Percentiles rank a stretch among this genome's conserved stretches.
phyloP scores from a whole-genome alignment of 441 rosid species.

The Populus hybrid region DNA sequence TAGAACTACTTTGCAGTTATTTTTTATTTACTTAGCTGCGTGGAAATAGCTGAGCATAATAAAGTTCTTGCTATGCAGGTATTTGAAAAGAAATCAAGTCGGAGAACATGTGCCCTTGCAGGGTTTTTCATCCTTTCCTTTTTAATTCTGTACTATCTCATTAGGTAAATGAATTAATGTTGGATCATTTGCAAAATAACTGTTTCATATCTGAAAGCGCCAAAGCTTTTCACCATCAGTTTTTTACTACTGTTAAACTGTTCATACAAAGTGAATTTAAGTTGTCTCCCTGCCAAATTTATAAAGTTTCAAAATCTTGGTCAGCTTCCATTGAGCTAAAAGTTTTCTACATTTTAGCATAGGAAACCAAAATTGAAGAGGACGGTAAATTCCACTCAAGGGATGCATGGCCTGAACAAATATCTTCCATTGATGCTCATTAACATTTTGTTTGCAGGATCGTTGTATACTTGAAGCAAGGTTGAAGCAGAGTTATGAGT shows the following conservation, averaged over 20 bases:
- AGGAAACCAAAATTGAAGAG: neutral
- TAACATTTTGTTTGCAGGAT: constrained; percentile 29
- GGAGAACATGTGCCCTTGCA: constrained; percentile 59
- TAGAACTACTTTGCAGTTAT: neutral
- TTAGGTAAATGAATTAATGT: constrained; percentile 42
- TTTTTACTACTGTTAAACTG: neutral
- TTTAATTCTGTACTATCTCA: constrained; percentile 51
- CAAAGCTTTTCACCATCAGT: neutral
- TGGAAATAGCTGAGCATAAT: constrained; percentile 9
- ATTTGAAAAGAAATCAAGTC: constrained; percentile 78
- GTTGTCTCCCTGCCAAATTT: neutral
- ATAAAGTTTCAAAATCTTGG: neutral
- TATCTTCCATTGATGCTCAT: neutral
- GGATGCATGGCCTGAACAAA: neutral
- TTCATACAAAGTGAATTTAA: neutral
- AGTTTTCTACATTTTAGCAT: neutral
- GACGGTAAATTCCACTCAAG: neutral
- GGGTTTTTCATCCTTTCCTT: constrained; percentile 54
- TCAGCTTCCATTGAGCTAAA: neutral
- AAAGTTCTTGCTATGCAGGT: constrained; percentile 44
- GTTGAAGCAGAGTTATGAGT: neutral
- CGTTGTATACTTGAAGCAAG: constrained; percentile 20
- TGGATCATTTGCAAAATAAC: neutral
- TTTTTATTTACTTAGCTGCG: constrained; percentile 9
- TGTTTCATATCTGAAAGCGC: neutral